Evolutionary conservation across 441 rosid species (phyloP).

Genomic region (Cnidoscolus chayamansa): DNA sequence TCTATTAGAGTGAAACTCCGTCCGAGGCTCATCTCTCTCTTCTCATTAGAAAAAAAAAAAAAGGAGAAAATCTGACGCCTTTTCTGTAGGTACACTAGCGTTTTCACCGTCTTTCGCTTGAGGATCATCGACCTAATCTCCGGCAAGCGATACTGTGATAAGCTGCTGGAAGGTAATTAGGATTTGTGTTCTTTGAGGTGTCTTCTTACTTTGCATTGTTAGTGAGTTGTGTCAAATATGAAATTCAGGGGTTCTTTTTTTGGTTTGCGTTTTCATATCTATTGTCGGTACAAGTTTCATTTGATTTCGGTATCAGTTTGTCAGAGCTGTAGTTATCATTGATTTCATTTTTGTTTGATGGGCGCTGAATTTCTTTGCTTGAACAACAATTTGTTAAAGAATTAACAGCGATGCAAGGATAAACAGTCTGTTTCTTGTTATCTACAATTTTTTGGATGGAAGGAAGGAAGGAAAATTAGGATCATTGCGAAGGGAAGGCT

Average conservation of each 20-base stretch:
- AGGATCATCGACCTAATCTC: not conserved
- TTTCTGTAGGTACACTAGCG: too few relatives aligned
- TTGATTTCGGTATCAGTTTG: not conserved
- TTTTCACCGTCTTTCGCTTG: too few relatives aligned
- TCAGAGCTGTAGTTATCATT: not conserved
- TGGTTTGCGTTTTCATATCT: not conserved
- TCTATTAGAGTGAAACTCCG: too few relatives aligned
- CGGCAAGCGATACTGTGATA: not conserved
- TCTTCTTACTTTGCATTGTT: not conserved
- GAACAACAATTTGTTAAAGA: not conserved
- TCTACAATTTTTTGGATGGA: too few relatives aligned
- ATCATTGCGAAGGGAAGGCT: too few relatives aligned
- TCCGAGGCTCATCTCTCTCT: too few relatives aligned
- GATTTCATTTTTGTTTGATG: not conserved
- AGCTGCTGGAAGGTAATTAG: not conserved
- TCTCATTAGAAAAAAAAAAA: too few relatives aligned
- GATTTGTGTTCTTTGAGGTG: not conserved
- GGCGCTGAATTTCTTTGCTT: not conserved
- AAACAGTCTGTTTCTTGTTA: too few relatives aligned
- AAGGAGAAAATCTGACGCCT: too few relatives aligned
- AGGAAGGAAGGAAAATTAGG: too few relatives aligned
- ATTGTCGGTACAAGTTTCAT: not conserved
- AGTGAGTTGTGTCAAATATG: not conserved
- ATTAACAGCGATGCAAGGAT: too few relatives aligned
- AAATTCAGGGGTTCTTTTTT: not conserved